Evolutionary conservation across 441 rosid species (phyloP), one percentile per base, ranked within the genome.

Genomic region (Adansonia gregorii): DNA sequence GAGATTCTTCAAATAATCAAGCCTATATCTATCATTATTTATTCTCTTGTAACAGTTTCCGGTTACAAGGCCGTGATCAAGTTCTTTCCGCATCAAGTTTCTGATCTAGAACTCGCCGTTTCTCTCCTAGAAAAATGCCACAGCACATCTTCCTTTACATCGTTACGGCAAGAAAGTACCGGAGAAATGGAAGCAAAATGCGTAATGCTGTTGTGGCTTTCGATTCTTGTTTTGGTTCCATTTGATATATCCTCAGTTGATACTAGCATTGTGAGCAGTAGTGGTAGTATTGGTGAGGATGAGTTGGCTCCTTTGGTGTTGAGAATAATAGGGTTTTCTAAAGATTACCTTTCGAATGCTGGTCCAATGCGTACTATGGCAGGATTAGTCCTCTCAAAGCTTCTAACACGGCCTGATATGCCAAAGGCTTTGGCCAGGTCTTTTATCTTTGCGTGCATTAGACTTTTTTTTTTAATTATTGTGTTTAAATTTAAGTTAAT

Each of bases 181-280:
- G 99, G 99, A 59, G 98, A 93, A 84, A 96, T 96, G 99, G 99
- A 94, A 86, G 89, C 97, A 0, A 89, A 92, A 82, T 94, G 98
- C 68, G 92, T 95, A 72, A 85, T 92, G 43, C 92, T 95, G 46
- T 70, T 94, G 84, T 95, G 99, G 99, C 98, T 95, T 75, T 94
- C 94, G 2, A 91, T 95, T 58, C 97, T 95, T 1, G 97, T 95
- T n/a, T 72, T 95, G 86, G 90, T 95, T 51, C 99, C 99, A 3
- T 94, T 95, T 80, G 98, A 95, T 85, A 95, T 95, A 6, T 93
- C 97, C 8, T 88, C 98, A 75, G 88, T 95, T 69, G 98, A 95
- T 84, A 87, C 93, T 48, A 94, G 97, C 76, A 86, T 92, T 74
- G 92, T 87, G 2, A 81, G 75, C 56, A 82, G 79, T 61, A 82